phyloP scores from a whole-genome alignment of 2,329 filamentous ascomycete genomes.

The Amphichorda felina region DNA sequence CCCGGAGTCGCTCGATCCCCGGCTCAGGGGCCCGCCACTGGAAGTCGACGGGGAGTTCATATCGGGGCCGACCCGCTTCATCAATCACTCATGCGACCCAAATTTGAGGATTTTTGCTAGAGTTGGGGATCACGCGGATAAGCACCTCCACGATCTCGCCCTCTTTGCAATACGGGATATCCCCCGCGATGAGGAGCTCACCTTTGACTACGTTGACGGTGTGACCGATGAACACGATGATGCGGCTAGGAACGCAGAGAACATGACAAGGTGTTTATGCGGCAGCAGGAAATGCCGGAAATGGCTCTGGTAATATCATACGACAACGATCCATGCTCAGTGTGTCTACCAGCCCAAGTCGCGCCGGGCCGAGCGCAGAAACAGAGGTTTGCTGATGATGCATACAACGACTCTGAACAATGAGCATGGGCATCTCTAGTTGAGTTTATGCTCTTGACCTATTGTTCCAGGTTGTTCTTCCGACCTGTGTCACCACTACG shows the following conservation, averaged over 20 bases:
- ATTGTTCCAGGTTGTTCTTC: no score
- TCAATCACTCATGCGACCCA: constrained; percentile 73
- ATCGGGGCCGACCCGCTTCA: constrained; percentile 68
- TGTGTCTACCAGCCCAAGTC: no score
- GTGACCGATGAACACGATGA: constrained; percentile 38
- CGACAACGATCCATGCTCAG: background rate
- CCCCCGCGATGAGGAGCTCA: constrained; percentile 54
- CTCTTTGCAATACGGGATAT: constrained; percentile 64
- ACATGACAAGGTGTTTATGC: constrained; percentile 51
- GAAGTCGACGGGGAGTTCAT: constrained; percentile 63
- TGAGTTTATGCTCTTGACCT: no score
- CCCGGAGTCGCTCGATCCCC: constrained; percentile 38
- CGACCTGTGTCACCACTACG: no score
- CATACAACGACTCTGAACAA: no score
- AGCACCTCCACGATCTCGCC: constrained; percentile 63
- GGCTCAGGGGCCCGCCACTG: constrained; percentile 41
- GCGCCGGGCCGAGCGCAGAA: no score
- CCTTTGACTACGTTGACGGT: constrained; percentile 69
- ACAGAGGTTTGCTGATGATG: no score
- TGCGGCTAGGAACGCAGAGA: constrained; percentile 23
- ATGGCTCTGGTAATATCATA: constrained; percentile 46
- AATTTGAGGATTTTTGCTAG: constrained; percentile 72
- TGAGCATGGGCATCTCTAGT: no score
- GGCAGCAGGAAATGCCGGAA: constrained; percentile 54
- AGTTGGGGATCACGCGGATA: constrained; percentile 65